Evolutionary conservation across 1,284 basidiomycete genomes (phyloP).

Genomic region (Malassezia psittaci): DNA sequence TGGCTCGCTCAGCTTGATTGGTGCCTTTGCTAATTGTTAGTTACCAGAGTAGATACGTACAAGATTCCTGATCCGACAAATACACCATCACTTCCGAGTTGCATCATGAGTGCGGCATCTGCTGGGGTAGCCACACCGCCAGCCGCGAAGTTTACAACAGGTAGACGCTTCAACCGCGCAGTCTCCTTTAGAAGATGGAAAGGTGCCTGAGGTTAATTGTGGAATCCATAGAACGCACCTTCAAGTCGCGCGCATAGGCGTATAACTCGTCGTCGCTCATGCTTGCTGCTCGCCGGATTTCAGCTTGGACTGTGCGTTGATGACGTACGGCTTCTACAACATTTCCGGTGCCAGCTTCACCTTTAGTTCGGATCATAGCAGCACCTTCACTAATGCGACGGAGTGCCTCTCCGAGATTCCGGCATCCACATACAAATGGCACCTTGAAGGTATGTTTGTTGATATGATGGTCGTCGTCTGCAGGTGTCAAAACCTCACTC

Average conservation of each 20-base stretch:
- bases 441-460: conserved; percentile 60
- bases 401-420: conserved; percentile 69
- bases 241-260: conserved; percentile 71
- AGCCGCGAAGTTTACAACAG: conserved; percentile 66
- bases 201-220: conserved; percentile 58
- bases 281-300: conserved; percentile 69
- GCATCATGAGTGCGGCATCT: conserved; percentile 99
- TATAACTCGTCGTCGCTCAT: conserved; percentile 94
- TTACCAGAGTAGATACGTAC: neutral
- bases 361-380: conserved; percentile 45
- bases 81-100: conserved; percentile 89
- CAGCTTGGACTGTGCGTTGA: conserved; percentile 68
- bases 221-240: neutral
- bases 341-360: conserved; percentile 87
- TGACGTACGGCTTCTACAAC: conserved; percentile 87
- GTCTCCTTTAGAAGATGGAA: conserved; percentile 95
- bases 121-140: conserved; percentile 94
- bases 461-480: conserved; percentile 55
- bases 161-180: conserved; percentile 79
- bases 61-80: conserved; percentile 50
- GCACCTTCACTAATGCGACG: conserved; percentile 90
- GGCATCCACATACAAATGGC: conserved; percentile 57
- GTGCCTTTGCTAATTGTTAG: conserved; percentile 54
- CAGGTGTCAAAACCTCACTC: conserved; percentile 89
- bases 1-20: conserved; percentile 84